These are phyloP conservation scores for Trifolium subterraneum DNA, from an alignment of 306 rosid genomes.

Conservation along the genomic window DNA sequence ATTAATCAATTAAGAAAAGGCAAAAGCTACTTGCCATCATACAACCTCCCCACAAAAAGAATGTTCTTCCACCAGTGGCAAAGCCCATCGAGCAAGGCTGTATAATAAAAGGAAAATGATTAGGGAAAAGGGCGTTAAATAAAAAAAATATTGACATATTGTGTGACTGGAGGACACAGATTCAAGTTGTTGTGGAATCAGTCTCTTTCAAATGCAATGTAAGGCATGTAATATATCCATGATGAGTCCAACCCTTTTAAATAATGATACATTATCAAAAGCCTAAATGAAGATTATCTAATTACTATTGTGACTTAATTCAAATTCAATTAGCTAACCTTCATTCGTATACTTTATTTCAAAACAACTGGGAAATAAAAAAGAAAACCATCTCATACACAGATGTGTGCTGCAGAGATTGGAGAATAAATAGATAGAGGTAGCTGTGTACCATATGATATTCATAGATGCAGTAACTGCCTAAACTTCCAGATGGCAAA, in stretches of 20 bases:
- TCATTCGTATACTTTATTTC: slow-evolving; percentile 18
- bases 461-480: slow-evolving; percentile 97
- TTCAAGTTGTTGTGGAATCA: not conserved
- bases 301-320: slow-evolving; percentile 12
- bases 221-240: not conserved
- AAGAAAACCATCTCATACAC: slow-evolving; percentile 29
- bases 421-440: slow-evolving; percentile 22
- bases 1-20: slow-evolving; percentile 12
- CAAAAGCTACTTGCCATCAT: slow-evolving; percentile 81
- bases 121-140: slow-evolving; percentile 19
- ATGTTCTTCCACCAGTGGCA: slow-evolving; percentile 98
- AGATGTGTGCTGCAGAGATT: slow-evolving; percentile 21
- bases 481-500: slow-evolving; percentile 96
- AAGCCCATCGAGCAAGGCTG: slow-evolving; percentile 99
- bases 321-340: slow-evolving; percentile 35
- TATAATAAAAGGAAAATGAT: slow-evolving; percentile 36
- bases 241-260: not conserved
- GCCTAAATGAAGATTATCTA: slow-evolving; percentile 26
- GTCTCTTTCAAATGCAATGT: slow-evolving; percentile 13
- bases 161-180: not conserved
- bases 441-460: slow-evolving; percentile 82
- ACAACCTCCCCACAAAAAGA: slow-evolving; percentile 99
- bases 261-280: slow-evolving; percentile 21
- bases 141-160: slow-evolving; percentile 17
- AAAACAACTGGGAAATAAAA: slow-evolving; percentile 27